phyloP scores from a whole-genome alignment of 805 yeast genomes.

The Wickerhamiella kurtzmanii region DNA sequence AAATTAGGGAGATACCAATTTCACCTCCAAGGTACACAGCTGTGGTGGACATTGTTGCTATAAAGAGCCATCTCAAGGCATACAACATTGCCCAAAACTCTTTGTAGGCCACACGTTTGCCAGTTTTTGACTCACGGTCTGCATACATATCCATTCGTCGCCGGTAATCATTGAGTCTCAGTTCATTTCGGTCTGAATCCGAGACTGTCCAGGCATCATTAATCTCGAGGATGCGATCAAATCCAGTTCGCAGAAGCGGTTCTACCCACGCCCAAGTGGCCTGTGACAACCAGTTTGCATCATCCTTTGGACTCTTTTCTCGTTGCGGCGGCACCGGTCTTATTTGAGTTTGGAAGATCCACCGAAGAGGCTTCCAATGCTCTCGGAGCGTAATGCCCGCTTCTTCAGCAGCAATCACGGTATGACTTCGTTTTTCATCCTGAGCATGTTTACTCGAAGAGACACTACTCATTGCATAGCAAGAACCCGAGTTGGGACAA shows the following conservation, averaged over 20 bases:
- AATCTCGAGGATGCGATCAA: conserved; percentile 16
- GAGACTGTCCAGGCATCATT: conserved; percentile 17
- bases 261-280: conserved; percentile 42
- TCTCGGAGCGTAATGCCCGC: neutral
- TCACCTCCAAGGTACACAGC: conserved; percentile 15
- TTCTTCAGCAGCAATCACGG: neutral
- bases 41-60: conserved; percentile 2
- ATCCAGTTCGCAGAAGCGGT: conserved; percentile 32
- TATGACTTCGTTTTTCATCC: neutral
- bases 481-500: too few relatives aligned
- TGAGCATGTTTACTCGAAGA: neutral
- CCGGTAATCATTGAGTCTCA: conserved; percentile 11
- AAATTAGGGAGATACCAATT: conserved; percentile 18
- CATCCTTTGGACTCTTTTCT: conserved; percentile 10
- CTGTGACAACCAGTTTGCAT: conserved; percentile 30
- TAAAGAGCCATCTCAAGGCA: conserved; percentile 15
- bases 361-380: neutral
- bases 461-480: neutral
- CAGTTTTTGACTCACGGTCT: neutral
- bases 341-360: conserved; percentile 11
- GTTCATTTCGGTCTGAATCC: conserved; percentile 12
- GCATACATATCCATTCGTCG: conserved; percentile 9
- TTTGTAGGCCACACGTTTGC: conserved; percentile 9
- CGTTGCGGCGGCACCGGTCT: conserved; percentile 19
- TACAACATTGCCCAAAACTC: conserved; percentile 18